Conservation (phyloP, 768 basidiomycete species). For the Steccherinum ochraceum region DNA sequence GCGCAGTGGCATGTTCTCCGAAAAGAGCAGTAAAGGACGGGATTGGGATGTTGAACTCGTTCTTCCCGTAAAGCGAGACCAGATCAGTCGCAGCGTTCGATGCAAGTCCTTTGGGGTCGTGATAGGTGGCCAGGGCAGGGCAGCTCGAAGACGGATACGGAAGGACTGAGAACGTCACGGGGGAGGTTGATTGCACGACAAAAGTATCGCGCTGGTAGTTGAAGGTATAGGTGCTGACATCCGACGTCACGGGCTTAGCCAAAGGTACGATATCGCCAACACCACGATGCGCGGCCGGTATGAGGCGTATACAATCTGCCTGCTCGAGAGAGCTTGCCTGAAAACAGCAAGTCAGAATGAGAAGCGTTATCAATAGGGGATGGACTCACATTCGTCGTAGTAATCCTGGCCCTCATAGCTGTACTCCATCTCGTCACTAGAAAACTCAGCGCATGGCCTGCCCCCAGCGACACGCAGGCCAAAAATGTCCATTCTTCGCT, state of each 20-base stretch:
- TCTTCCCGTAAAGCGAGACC: conserved; percentile 74
- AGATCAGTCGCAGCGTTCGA: conserved; percentile 43
- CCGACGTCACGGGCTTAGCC: conserved; percentile 50
- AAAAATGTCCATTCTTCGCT: conserved; percentile 99
- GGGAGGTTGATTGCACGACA: conserved; percentile 51
- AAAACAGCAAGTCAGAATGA: background rate
- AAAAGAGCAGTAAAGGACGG: conserved; percentile 92
- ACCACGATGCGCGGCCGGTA: conserved; percentile 77
- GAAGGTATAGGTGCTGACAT: conserved; percentile 72
- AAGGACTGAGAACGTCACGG: conserved; percentile 65
- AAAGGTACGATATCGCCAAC: conserved; percentile 85
- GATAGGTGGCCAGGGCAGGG: conserved; percentile 65
- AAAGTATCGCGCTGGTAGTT: conserved; percentile 95
- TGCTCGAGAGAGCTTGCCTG: conserved; percentile 60
- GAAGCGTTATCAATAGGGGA: background rate
- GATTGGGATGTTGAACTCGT: conserved; percentile 96
- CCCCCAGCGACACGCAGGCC: conserved; percentile 78
- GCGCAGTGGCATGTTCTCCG: conserved; percentile 92
- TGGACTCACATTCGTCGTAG: conserved; percentile 60
- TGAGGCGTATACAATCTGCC: conserved; percentile 76
- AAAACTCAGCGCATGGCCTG: conserved; percentile 88
- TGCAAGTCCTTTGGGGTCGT: conserved; percentile 50
- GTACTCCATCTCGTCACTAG: conserved; percentile 88
- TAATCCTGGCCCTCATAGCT: conserved; percentile 71
- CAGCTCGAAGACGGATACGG: conserved; percentile 79